Conservation (phyloP, 2,329 filamentous ascomycete species). For the Hymenoscyphus repandus region DNA sequence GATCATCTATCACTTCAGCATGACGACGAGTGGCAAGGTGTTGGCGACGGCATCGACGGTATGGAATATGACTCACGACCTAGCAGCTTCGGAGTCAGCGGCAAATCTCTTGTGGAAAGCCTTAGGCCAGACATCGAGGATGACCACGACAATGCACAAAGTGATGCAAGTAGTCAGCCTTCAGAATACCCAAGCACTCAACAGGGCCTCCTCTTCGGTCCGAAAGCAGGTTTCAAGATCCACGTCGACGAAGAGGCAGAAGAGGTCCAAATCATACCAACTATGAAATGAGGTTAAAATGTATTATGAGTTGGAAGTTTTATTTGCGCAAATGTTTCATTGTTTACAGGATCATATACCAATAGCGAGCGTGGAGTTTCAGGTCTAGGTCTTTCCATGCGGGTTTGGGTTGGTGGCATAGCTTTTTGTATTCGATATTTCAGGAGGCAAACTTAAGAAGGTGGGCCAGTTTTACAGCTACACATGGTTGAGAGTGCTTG, state of each 20-base stretch:
- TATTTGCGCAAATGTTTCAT: neutral
- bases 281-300: neutral
- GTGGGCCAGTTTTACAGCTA: neutral
- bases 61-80: slow-evolving; percentile 11
- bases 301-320: neutral
- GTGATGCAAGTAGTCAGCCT: slow-evolving; percentile 44
- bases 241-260: slow-evolving; percentile 26
- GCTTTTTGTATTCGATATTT: neutral
- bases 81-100: neutral
- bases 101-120: neutral
- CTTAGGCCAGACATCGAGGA: slow-evolving; percentile 16
- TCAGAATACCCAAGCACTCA: slow-evolving; percentile 53
- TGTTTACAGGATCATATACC: neutral
- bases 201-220: slow-evolving; percentile 14
- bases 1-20: neutral
- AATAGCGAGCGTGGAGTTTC: neutral
- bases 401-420: neutral
- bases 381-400: neutral
- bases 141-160: slow-evolving; percentile 27
- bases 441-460: neutral
- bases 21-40: slow-evolving; percentile 28
- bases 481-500: neutral
- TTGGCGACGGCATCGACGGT: slow-evolving; percentile 31
- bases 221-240: slow-evolving; percentile 21
- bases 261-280: neutral